Base-by-base conservation (phyloP, 257 asterid species). In the Misopates orontium region DNA sequence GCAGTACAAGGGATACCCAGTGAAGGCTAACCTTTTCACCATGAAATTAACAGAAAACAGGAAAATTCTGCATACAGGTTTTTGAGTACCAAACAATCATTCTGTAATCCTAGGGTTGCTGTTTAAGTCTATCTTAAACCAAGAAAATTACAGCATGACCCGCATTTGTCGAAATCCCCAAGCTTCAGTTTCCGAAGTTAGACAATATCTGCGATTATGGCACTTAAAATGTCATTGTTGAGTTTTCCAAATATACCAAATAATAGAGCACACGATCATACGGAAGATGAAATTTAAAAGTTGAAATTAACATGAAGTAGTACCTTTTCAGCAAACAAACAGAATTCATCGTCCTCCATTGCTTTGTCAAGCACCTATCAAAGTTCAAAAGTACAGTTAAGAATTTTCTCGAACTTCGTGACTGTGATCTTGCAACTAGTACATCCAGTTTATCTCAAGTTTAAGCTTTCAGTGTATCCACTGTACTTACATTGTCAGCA, bases 321-420 rank as follows among this genome's bases (percentile, higher is more conserved):
- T 75, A 87, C 95, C 95, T 87, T 84, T 49, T 84, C 82, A 20
- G 87, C 72, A 45, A 87, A 66, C 55, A 75, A 39, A 20, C 85
- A 86, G 53, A 87, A 87, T 8, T 79, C 69, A 17, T 83, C 89
- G 20, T 69, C 78, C 52, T 75, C 78, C 95, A 86, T 86, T 76
- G 86, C 88, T 69, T 74, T 84, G 51, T 69, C 82, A 16, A 86
- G 84, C 69, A 81, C 90, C 90, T 83, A 61, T 22, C 4, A 22
- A 40, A 69, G 59, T 31, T 10, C 44, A 63, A 32, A 67, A 68
- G 39, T 59, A 69, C 64, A 65, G 36, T 41, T 49, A 41, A 20
- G 64, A 17, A 1, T 50, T 45, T 59, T 47, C 50, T 59, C 49
- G 36, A 49, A 19, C 39, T 12, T 6, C n/a, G 12, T 2, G 48